Conservation (phyloP, 768 basidiomycete genomes). For the Coprinopsis strossmayeri region DNA sequence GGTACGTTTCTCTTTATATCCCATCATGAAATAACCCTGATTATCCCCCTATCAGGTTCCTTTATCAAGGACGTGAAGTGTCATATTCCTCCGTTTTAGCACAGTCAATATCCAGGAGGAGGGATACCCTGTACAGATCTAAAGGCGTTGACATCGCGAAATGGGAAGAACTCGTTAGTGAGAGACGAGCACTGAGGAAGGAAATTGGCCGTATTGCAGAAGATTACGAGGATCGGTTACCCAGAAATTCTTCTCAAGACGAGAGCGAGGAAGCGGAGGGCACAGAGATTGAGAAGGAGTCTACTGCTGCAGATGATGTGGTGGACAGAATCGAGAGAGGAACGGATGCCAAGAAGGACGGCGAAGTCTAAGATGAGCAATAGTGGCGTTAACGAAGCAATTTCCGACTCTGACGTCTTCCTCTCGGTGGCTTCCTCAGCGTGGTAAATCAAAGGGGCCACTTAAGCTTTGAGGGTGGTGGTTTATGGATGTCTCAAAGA, state of each 20-base stretch:
- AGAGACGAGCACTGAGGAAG: slow-evolving; percentile 39
- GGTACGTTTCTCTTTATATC: slow-evolving; percentile 23
- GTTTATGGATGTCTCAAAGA: no score
- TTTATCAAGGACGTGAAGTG: slow-evolving; percentile 57
- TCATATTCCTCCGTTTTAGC: slow-evolving; percentile 60
- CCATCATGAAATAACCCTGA: not conserved
- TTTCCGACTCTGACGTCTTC: no score
- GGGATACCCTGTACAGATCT: slow-evolving; percentile 47
- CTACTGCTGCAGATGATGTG: not conserved
- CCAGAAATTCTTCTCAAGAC: slow-evolving; percentile 22
- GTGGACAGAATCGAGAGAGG: not conserved
- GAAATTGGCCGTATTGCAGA: slow-evolving; percentile 54
- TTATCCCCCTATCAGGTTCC: slow-evolving; percentile 31
- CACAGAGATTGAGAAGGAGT: not conserved
- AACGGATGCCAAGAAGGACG: not conserved
- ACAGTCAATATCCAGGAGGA: slow-evolving; percentile 49
- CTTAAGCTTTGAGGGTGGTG: no score
- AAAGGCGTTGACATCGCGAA: slow-evolving; percentile 56
- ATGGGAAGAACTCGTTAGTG: slow-evolving; percentile 48
- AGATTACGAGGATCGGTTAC: slow-evolving; percentile 51
- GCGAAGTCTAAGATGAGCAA: not conserved
- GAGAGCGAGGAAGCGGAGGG: slow-evolving; percentile 14
- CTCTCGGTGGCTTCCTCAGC: no score
- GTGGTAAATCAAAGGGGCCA: no score
- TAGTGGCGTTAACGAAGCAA: no score